Evolutionary conservation across 257 asterid species (phyloP).

Genomic region (Cruciata laevipes): DNA sequence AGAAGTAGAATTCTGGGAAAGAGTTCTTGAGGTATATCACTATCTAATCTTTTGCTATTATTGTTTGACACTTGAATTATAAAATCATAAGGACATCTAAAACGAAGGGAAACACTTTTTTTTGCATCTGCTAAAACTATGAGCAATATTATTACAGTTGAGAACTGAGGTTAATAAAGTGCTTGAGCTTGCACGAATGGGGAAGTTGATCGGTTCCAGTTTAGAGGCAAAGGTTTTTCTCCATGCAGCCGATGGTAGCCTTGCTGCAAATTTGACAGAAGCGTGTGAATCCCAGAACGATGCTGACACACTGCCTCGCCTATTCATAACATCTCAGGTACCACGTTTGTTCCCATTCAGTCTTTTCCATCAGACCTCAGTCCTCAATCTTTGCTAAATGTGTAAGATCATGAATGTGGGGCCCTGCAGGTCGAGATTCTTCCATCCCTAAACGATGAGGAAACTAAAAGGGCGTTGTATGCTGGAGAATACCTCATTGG

Average conservation of each 20-base stretch:
- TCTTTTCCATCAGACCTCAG: not conserved
- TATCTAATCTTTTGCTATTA: not conserved
- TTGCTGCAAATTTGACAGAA: slow-evolving; percentile 42
- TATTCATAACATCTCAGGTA: slow-evolving; percentile 95
- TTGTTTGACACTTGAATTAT: too few species aligned
- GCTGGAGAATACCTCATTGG: slow-evolving; percentile 52
- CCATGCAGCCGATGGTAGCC: slow-evolving; percentile 45
- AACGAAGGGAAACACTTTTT: not conserved
- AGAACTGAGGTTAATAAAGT: slow-evolving; percentile 96
- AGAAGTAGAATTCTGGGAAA: slow-evolving; percentile 73
- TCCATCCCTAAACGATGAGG: slow-evolving; percentile 34
- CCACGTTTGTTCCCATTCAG: not conserved
- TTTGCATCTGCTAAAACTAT: not conserved
- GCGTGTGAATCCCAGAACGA: slow-evolving; percentile 52
- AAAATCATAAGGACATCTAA: too few species aligned
- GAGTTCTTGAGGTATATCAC: slow-evolving; percentile 73
- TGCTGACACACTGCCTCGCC: slow-evolving; percentile 75
- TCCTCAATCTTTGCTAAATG: not conserved
- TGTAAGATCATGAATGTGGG: not conserved
- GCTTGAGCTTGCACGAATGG: slow-evolving; percentile 82
- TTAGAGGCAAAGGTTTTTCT: slow-evolving; percentile 89
- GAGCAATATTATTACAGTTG: slow-evolving; percentile 31
- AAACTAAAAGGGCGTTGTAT: slow-evolving; percentile 35
- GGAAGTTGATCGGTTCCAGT: slow-evolving; percentile 84
- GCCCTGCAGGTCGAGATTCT: slow-evolving; percentile 76